Evolutionary conservation across 164 flowering plant species (phyloP), one percentile per base, ranked within the genome.

Genomic region (Vitis cinerea): DNA sequence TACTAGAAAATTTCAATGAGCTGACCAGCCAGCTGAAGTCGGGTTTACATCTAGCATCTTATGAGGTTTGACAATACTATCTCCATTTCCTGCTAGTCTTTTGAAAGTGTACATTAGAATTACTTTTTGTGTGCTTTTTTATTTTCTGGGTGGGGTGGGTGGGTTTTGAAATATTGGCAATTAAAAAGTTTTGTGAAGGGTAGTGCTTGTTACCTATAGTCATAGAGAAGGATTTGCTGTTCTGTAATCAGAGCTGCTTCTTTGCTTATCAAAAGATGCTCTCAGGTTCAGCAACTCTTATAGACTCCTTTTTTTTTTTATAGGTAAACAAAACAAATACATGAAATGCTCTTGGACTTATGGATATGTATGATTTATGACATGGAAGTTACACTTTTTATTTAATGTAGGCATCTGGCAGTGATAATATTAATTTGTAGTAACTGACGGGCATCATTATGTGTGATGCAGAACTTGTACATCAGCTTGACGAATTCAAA

Each of bases 401-500:
- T 37, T 37, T 37, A 37, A 3, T 37, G 44, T 37, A 37, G 44
- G 4, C 7, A 37, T 37, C 44, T 37, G 44, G 44, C 7, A 37
- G 7, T 37, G 44, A 6, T 23, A 23, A 23, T 2, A 37, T 37
- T 37, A 37, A 37, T 37, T 3, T 37, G 7, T 37, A 4, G 44
- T 37, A 37, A 37, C 5, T 37, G 44, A 37, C 7, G 44, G 44
- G 7, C 44, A 37, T 37, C 44, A 37, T 57, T 77, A 52, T 77
- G 37, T 71, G 29, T 48, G 10, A 29, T 85, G 84, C 91, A 94
- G 98, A 91, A 88, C 82, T 77, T 94, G 80, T 91, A 90, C 72
- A 77, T 94, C 62, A 78, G 81, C 53, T 82, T 94, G 80, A 83
- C 88, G 19, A 94, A 94, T 82, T 68, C 69, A 12, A 66, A 73